phyloP scores from a whole-genome alignment of 2,329 filamentous ascomycete species.

The Alternaria ethzedia region DNA sequence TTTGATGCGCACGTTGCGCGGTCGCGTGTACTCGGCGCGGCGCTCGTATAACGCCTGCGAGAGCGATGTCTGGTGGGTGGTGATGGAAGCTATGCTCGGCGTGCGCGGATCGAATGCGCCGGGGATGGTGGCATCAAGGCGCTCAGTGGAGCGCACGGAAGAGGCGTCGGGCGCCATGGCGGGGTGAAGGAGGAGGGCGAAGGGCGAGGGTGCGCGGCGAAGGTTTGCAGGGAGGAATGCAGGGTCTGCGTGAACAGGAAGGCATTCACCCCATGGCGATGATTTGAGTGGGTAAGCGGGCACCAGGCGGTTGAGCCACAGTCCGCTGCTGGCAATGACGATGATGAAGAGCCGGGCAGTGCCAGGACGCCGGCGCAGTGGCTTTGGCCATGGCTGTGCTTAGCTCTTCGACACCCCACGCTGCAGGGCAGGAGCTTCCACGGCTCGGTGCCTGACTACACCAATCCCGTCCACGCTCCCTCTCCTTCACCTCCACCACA shows the following conservation, averaged over 20 bases:
- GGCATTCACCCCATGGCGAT: slow-evolving; percentile 10
- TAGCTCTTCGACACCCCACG: not conserved
- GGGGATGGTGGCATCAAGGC: slow-evolving; percentile 54
- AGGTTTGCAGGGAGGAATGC: not conserved
- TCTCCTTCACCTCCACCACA: not conserved
- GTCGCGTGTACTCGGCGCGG: slow-evolving; percentile 77
- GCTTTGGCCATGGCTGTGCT: not conserved
- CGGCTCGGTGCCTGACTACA: not conserved
- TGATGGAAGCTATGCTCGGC: slow-evolving; percentile 31
- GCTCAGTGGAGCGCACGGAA: slow-evolving; percentile 35
- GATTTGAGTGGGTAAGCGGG: slow-evolving; percentile 11
- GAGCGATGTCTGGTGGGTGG: slow-evolving; percentile 55
- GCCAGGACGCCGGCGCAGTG: too few relatives aligned
- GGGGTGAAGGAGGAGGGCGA: slow-evolving; percentile 17
- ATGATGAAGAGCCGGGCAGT: slow-evolving; percentile 2
- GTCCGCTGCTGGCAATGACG: slow-evolving; percentile 14
- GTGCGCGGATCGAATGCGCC: slow-evolving; percentile 53
- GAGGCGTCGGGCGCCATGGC: slow-evolving; percentile 35
- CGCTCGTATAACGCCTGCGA: slow-evolving; percentile 71
- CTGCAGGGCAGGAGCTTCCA: not conserved
- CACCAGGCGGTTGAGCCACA: slow-evolving; percentile 22
- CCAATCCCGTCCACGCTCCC: not conserved
- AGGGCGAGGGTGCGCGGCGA: not conserved
- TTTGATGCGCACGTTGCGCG: slow-evolving; percentile 80
- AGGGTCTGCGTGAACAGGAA: not conserved